Percentiles rank a stretch among this genome's conserved stretches.
Conservation (phyloP, 1,284 basidiomycete species). For the Austroboletus niveus region DNA sequence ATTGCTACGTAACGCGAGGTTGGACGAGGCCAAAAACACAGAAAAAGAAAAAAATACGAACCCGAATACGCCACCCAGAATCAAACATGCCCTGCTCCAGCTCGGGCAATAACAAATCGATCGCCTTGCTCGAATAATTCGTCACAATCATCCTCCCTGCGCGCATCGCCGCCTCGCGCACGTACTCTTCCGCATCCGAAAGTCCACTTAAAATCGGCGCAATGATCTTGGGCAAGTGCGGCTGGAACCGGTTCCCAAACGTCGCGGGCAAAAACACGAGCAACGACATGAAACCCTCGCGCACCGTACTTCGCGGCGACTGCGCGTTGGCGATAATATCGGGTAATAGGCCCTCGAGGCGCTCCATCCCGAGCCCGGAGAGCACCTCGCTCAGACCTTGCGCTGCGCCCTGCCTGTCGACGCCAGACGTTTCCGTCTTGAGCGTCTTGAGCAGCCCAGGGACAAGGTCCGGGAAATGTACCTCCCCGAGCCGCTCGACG, state of each 20-base stretch:
- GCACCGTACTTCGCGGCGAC: conserved; percentile 87
- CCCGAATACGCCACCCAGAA: conserved; percentile 90
- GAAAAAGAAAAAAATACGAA: conserved; percentile 39
- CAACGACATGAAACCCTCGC: conserved; percentile 98
- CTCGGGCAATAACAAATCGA: conserved; percentile 93
- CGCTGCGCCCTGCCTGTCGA: conserved; percentile 96
- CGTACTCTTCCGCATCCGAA: conserved; percentile 92
- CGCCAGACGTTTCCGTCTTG: conserved; percentile 92
- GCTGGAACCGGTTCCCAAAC: conserved; percentile 94
- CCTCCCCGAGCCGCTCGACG: conserved; percentile 94
- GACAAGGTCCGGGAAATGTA: conserved; percentile 94
- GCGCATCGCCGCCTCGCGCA: conserved; percentile 95
- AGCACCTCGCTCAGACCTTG: conserved; percentile 97
- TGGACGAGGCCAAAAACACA: background rate
- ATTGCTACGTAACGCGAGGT: conserved; percentile 56
- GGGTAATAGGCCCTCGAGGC: conserved; percentile 91
- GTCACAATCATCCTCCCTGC: conserved; percentile 99
- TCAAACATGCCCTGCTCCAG: conserved; percentile 96
- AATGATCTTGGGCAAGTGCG: conserved; percentile 94
- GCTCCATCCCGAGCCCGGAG: conserved; percentile 94
- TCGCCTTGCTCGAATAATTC: conserved; percentile 91
- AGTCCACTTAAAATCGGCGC: conserved; percentile 91
- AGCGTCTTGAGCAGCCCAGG: conserved; percentile 87
- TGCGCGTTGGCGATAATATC: conserved; percentile 93
- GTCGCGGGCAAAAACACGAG: conserved; percentile 96